Conservation (phyloP, 2,329 filamentous ascomycete species). For the Daldinia sp. region DNA sequence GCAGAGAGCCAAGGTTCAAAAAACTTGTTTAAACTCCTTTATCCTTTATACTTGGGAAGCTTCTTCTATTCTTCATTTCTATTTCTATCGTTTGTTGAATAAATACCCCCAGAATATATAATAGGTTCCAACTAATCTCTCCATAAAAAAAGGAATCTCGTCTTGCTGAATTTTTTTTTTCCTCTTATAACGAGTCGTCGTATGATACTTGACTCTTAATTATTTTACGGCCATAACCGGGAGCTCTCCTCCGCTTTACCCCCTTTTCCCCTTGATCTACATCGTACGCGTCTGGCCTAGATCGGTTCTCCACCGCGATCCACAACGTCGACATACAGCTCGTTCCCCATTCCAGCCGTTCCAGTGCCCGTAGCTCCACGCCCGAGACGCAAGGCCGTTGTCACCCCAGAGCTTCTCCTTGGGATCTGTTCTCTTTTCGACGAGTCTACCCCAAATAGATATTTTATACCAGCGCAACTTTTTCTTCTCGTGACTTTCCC, state of each 20-base stretch:
- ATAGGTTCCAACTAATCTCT: conserved; percentile 19
- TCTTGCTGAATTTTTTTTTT: not conserved
- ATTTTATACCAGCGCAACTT: conserved; percentile 10
- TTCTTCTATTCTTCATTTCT: conserved; percentile 12
- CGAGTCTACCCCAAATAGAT: conserved; percentile 7
- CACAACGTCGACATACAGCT: conserved; percentile 25
- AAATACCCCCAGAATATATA: conserved; percentile 10
- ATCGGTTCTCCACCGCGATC: conserved; percentile 40
- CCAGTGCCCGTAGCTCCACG: conserved; percentile 27
- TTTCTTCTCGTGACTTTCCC: conserved; percentile 8
- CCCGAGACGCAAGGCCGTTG: conserved; percentile 24
- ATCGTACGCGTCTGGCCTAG: conserved; percentile 36
- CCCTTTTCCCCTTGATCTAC: conserved; percentile 39
- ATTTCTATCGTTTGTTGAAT: conserved; percentile 8
- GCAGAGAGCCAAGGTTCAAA: not conserved
- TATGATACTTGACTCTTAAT: conserved; percentile 20
- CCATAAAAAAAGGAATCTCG: conserved; percentile 5
- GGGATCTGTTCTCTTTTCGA: conserved; percentile 5
- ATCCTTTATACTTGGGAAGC: conserved; percentile 10
- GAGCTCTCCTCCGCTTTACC: conserved; percentile 26
- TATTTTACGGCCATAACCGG: conserved; percentile 12
- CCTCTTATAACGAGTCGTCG: conserved; percentile 4
- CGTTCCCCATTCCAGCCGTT: conserved; percentile 27
- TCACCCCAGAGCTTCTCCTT: conserved; percentile 3
- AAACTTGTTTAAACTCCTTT: conserved; percentile 37